Evolutionary conservation across 2,329 filamentous ascomycete genomes (phyloP), one percentile per base, ranked within the genome.

Genomic region (Ophiocordyceps australis): DNA sequence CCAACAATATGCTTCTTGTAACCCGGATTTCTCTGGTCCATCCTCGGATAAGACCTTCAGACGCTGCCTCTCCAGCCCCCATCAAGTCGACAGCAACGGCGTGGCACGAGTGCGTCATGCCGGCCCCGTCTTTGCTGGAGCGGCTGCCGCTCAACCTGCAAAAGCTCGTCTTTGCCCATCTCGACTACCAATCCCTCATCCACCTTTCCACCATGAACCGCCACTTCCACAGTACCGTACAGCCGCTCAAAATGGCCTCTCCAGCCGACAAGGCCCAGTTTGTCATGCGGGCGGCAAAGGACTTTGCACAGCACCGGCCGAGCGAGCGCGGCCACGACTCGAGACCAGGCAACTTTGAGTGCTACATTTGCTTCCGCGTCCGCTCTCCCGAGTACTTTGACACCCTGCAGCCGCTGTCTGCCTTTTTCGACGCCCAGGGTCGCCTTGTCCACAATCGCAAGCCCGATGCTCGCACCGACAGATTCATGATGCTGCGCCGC

Each of bases 151-250:
- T 26, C 12, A 43, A 49, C 26, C 28, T 55, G 9, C 46, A 47
- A 20, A 32, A 33, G 3, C 43, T 48, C 18, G 37, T 55, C 22
- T 46, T 46, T 27, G 42, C 40, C 5, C 26, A 43, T 15, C 34
- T 55, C n/a, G 50, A 54, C 34, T 55, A 55, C 24, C 46, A 52
- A 32, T 41, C 49, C n/a, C 42, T 55, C 17, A 55, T 55, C 23
- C 40, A 46, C 27, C 37, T 55, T 5, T 55, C 50, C 2, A 46
- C 43, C 14, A 40, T 40, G 35, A 55, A 47, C 29, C 39, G 41
- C 18, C 40, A 45, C 31, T 48, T 53, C 30, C 35, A 52, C 28
- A 38, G 32, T 17, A 32, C 34, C 5, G 38, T 55, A 25, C 34
- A 50, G 16, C 48, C 52, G 3, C 43, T 40, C 24, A 31, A 26